Conservation (phyloP, 1,284 basidiomycete species). For the Rhodotorula sp. region DNA sequence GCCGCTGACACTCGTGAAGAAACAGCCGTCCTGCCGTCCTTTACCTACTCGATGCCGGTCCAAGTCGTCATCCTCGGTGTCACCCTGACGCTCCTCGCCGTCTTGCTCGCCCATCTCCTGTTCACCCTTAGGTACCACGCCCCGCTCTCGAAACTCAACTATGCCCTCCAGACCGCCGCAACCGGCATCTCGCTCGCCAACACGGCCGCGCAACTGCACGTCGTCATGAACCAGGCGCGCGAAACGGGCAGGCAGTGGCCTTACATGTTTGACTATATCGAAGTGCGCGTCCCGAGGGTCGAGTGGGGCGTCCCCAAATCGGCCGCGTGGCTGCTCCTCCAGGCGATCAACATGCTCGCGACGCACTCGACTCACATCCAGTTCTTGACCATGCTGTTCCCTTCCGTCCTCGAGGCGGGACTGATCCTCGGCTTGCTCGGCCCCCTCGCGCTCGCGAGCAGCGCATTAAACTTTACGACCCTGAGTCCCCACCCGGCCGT, state of each 20-base stretch:
- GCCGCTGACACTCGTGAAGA: background rate
- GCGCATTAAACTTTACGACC: conserved; percentile 78
- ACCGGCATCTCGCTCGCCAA: conserved; percentile 39
- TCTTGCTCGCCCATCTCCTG: conserved; percentile 87
- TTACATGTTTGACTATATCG: conserved; percentile 81
- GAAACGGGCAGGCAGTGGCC: conserved; percentile 76
- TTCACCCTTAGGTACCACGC: conserved; percentile 97
- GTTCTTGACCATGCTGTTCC: conserved; percentile 92
- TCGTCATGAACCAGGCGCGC: conserved; percentile 59
- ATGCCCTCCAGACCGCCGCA: conserved; percentile 60
- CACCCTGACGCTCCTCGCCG: conserved; percentile 76
- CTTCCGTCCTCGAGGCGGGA: conserved; percentile 82
- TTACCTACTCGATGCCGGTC: conserved; percentile 78
- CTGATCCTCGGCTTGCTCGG: conserved; percentile 85
- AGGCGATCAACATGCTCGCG: conserved; percentile 59
- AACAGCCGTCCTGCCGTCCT: conserved; percentile 44
- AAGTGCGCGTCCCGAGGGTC: background rate
- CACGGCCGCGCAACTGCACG: conserved; percentile 47
- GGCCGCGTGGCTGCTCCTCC: conserved; percentile 82
- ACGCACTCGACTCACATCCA: conserved; percentile 92
- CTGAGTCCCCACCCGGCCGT: conserved; percentile 58
- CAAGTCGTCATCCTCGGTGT: conserved; percentile 87
- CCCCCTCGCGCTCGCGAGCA: conserved; percentile 80
- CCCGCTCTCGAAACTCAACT: conserved; percentile 89
- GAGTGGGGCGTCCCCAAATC: conserved; percentile 6